Conservation (phyloP, 768 basidiomycete genomes). For the Leucocoprinus sp. region DNA sequence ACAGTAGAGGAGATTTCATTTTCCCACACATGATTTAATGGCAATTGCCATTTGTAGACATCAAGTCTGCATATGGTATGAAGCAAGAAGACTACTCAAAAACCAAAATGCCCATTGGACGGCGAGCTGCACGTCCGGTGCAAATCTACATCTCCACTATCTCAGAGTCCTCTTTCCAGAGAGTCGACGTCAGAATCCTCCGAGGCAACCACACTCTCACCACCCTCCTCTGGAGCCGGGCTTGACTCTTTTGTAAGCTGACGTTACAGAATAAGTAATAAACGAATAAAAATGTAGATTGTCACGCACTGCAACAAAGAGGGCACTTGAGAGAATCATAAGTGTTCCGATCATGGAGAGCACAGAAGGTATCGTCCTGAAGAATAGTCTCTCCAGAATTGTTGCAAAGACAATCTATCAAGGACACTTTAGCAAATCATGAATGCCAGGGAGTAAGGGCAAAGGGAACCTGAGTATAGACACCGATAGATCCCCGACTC, state of each 20-base stretch:
- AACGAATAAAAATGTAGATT: no score
- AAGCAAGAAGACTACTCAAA: not conserved
- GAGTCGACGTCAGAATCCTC: not conserved
- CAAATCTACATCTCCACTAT: not conserved
- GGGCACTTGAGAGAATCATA: slow-evolving; percentile 56
- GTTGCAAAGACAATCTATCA: slow-evolving; percentile 59
- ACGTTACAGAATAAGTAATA: not conserved
- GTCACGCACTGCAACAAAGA: slow-evolving; percentile 56
- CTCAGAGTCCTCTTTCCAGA: slow-evolving; percentile 6
- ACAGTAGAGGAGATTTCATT: not conserved
- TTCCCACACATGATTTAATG: slow-evolving; percentile 2
- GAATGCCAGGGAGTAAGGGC: not conserved
- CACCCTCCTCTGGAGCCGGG: not conserved
- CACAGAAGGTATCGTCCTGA: slow-evolving; percentile 48
- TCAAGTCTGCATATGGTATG: no score
- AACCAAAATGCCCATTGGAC: not conserved
- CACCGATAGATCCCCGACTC: slow-evolving; percentile 48
- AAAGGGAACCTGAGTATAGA: slow-evolving; percentile 41
- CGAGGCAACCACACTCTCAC: not conserved
- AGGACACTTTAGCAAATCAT: not conserved
- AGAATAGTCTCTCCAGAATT: slow-evolving; percentile 56
- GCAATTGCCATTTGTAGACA: no score
- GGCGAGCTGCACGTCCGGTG: not conserved
- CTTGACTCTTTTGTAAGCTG: slow-evolving; percentile 8
- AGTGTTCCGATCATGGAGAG: slow-evolving; percentile 54